Evolutionary conservation across 2,329 filamentous ascomycete species (phyloP), one percentile per base, ranked within the genome.

Genomic region (Nigrospora osmanthi): DNA sequence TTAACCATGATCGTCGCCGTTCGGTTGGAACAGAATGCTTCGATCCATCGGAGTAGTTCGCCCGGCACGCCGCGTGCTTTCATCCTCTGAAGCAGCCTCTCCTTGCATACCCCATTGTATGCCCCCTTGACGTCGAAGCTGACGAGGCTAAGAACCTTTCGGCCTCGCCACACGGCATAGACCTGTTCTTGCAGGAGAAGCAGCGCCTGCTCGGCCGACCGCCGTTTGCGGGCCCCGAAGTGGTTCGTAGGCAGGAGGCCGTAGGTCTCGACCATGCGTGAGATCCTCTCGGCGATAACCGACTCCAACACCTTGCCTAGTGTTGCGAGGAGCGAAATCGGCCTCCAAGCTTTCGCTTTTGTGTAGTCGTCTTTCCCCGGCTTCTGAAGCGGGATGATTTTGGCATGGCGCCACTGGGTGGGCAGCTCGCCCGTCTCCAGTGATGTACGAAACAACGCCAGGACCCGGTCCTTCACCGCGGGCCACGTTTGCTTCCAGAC

Each of bases 91-190:
- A 56, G 17, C 7, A 56, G 45, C 50, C 59, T 45, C 37, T 64
- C 56, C 45, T 64, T 65, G 23, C 49, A 63, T 13, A 69, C 62
- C 14, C 65, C 54, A 40, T 69, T 69, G 45, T 65, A 69, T 42
- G 61, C 65, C 16, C 64, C 63, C 48, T 69, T 68, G 2, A 69
- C 53, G 50, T 69, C 59, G 41, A 68, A 68, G 44, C 57, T 63
- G 39, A 65, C 51, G 11, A 67, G 51, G 41, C 58, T 63, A 6
- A 66, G 47, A 9, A 61, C 56, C 47, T 57, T 55, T 40, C 49
- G 39, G 11, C 34, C 30, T 19, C 40, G 39, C 44, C 39, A 46
- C 45, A 35, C 47, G 54, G 52, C 45, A 34, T 60, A 59, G 32
- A 64, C 57, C 9, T 54, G 15, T 47, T 63, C 52, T 43, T 57